Evolutionary conservation across 2,329 filamentous ascomycete species (phyloP).

Genomic region (Chaetomiaceae sp.): DNA sequence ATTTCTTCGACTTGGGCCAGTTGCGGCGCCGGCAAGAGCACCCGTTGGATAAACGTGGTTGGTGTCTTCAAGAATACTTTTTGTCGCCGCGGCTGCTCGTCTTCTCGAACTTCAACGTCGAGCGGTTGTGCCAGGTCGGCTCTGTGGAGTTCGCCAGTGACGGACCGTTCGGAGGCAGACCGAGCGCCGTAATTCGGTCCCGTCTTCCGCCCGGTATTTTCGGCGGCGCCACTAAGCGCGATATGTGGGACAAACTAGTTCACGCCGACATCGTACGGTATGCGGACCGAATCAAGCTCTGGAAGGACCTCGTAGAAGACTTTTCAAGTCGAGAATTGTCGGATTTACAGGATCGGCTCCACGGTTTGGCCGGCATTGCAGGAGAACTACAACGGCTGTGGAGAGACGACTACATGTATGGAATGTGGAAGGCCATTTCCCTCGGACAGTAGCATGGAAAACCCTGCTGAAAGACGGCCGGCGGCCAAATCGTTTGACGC

Average conservation of each 20-base stretch:
- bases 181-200: neutral
- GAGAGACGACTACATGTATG: neutral
- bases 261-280: too few species aligned
- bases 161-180: neutral
- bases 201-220: neutral
- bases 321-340: neutral
- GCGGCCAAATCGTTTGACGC: neutral
- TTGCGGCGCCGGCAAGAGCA: neutral
- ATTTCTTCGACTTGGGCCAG: neutral
- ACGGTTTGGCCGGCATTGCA: neutral
- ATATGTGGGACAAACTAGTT: too few species aligned
- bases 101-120: neutral
- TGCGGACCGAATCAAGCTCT: neutral
- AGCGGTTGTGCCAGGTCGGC: neutral
- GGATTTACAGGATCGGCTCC: neutral
- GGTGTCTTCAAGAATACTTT: slow-evolving; percentile 6
- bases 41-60: neutral
- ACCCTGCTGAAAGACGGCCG: too few species aligned
- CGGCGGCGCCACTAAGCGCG: too few species aligned
- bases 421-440: neutral
- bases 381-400: neutral
- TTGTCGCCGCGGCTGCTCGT: slow-evolving; percentile 1
- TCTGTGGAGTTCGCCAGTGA: neutral
- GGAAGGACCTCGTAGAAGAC: neutral
- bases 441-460: neutral